These are phyloP conservation scores for Gigaspora rosea DNA, from an alignment of 192 early-diverging fungal species.

Conservation along the genomic window DNA sequence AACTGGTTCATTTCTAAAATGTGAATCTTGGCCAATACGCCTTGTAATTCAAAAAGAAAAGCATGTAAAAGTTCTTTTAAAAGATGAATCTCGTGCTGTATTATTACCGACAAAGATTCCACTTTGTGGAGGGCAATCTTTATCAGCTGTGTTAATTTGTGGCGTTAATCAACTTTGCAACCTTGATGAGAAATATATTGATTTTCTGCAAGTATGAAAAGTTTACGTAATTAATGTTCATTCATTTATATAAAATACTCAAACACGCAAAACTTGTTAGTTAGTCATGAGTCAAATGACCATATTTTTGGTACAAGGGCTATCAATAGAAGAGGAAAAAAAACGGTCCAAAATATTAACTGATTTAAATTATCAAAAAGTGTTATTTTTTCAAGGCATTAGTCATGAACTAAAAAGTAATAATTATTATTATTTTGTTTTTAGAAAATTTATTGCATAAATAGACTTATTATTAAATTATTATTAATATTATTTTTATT, in stretches of 20 bases:
- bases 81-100: neutral
- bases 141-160: constrained; percentile 4
- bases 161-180: neutral
- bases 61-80: no score
- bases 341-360: constrained; percentile 37
- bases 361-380: no score
- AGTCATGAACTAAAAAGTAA: no score
- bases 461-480: no score
- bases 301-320: constrained; percentile 37
- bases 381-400: no score
- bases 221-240: neutral
- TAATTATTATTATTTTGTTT: no score
- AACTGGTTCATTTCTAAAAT: neutral
- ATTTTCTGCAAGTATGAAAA: constrained; percentile 35
- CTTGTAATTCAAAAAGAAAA: no score
- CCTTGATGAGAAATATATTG: constrained; percentile 19
- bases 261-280: neutral
- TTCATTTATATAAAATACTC: neutral
- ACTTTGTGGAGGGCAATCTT: neutral
- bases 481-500: no score
- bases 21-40: no score
- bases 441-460: no score
- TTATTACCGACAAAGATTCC: neutral
- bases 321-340: constrained; percentile 41
- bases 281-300: constrained; percentile 40